Percentiles rank a stretch among this genome's conserved stretches.
Evolutionary conservation across 2,329 filamentous ascomycete genomes (phyloP).

Genomic region (Fusarium sp.): DNA sequence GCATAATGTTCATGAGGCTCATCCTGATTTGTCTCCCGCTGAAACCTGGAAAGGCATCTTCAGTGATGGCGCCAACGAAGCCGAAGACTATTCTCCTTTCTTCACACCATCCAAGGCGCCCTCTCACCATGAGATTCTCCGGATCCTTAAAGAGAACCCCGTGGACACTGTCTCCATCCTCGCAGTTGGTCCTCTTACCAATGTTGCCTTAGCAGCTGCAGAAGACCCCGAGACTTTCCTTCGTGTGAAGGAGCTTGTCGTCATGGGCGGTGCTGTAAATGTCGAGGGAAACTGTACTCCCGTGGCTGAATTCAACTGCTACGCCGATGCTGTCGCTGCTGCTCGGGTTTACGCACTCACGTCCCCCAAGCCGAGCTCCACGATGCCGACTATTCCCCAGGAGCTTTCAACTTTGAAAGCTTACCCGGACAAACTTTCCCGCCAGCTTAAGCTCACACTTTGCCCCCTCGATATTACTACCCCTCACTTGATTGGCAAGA

Average conservation of each 20-base stretch:
- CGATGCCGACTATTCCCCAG: constrained; percentile 76
- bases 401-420: constrained; percentile 61
- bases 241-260: constrained; percentile 86
- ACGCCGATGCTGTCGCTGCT: constrained; percentile 83
- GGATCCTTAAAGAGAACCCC: constrained; percentile 82
- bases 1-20: constrained; percentile 77
- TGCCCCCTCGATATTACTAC: constrained; percentile 83
- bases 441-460: constrained; percentile 71
- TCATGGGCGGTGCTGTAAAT: constrained; percentile 92
- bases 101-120: constrained; percentile 80
- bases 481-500: constrained; percentile 70
- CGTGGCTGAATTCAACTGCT: constrained; percentile 93
- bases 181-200: constrained; percentile 91
- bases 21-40: constrained; percentile 77
- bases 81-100: constrained; percentile 60
- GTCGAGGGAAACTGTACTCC: constrained; percentile 85
- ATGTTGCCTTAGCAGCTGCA: constrained; percentile 86
- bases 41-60: constrained; percentile 80
- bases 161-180: constrained; percentile 88
- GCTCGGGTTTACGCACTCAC: constrained; percentile 82
- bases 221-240: constrained; percentile 91
- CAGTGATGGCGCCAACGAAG: constrained; percentile 48
- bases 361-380: constrained; percentile 76
- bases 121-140: constrained; percentile 89
- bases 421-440: constrained; percentile 72